These are phyloP conservation scores for Fusarium setosum DNA, from an alignment of 2,329 filamentous ascomycete genomes.

Conservation along the genomic window DNA sequence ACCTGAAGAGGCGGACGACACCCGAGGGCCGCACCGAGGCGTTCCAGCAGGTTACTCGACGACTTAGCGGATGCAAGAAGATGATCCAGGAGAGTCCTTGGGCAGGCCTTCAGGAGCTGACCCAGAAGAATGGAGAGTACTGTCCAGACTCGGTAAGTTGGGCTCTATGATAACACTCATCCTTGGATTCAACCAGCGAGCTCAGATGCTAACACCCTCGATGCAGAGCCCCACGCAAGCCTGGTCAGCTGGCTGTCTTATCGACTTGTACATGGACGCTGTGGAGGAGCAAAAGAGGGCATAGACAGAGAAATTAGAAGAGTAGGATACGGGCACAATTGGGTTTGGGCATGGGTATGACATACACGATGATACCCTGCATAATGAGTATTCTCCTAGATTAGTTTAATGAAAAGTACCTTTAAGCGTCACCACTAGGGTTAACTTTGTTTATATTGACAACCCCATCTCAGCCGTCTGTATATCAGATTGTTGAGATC, in stretches of 20 bases:
- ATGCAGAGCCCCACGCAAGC: slow-evolving; percentile 89
- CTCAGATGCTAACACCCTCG: slow-evolving; percentile 17
- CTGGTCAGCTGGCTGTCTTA: slow-evolving; percentile 94
- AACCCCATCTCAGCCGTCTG: not conserved
- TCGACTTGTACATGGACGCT: slow-evolving; percentile 96
- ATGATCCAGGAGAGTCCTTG: slow-evolving; percentile 84
- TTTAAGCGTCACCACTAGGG: slow-evolving; percentile 15
- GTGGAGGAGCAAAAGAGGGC: slow-evolving; percentile 60
- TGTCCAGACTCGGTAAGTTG: slow-evolving; percentile 86
- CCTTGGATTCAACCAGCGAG: not conserved
- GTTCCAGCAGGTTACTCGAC: slow-evolving; percentile 92
- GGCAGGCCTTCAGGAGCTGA: slow-evolving; percentile 93
- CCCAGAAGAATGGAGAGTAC: slow-evolving; percentile 86
- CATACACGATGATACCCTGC: slow-evolving; percentile 18
- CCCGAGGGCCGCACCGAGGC: slow-evolving; percentile 80
- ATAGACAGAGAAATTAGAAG: slow-evolving; percentile 6
- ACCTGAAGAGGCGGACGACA: slow-evolving; percentile 74
- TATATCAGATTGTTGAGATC: not conserved
- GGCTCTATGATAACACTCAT: not conserved
- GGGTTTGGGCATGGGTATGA: slow-evolving; percentile 20
- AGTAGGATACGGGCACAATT: slow-evolving; percentile 17
- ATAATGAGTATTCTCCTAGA: slow-evolving; percentile 30
- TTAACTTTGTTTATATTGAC: not conserved
- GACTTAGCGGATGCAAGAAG: slow-evolving; percentile 85
- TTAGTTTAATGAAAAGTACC: slow-evolving; percentile 27